Percentiles rank a stretch among this genome's conserved stretches.
These are phyloP conservation scores for Thelonectria blattea DNA, from an alignment of 2,329 filamentous ascomycete genomes.

Conservation along the genomic window DNA sequence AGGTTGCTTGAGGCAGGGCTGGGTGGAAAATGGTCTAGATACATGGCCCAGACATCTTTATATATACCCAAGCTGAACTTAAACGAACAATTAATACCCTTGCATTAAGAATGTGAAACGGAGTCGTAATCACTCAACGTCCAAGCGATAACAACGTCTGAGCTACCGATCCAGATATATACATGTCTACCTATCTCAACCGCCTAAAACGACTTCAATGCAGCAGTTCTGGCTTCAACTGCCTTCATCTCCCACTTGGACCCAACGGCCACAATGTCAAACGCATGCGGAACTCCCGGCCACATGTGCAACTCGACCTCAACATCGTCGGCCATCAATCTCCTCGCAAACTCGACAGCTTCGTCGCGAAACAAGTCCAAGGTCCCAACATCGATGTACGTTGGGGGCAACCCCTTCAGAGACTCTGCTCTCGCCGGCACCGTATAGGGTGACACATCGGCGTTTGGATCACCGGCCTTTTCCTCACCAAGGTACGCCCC, in stretches of 20 bases:
- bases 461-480: conserved; percentile 20
- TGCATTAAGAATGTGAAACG: no score
- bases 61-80: conserved; percentile 23
- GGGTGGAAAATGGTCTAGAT: not conserved
- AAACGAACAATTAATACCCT: no score
- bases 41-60: not conserved
- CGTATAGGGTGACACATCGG: conserved; percentile 26
- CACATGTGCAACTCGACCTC: conserved; percentile 35
- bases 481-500: conserved; percentile 31
- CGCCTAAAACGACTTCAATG: conserved; percentile 21
- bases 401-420: conserved; percentile 21
- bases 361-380: conserved; percentile 33
- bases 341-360: conserved; percentile 25
- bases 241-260: conserved; percentile 27
- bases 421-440: conserved; percentile 26
- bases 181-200: not conserved
- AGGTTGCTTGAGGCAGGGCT: not conserved
- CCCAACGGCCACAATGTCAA: conserved; percentile 24
- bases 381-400: conserved; percentile 29
- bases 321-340: conserved; percentile 27
- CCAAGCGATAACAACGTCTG: no score
- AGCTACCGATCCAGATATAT: not conserved
- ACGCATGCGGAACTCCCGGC: conserved; percentile 32
- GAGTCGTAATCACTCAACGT: no score
- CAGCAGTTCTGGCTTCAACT: conserved; percentile 17